Percentiles rank a stretch among this genome's conserved stretches.
Conservation (phyloP, 768 basidiomycete genomes). For the Mycena latifolia region DNA sequence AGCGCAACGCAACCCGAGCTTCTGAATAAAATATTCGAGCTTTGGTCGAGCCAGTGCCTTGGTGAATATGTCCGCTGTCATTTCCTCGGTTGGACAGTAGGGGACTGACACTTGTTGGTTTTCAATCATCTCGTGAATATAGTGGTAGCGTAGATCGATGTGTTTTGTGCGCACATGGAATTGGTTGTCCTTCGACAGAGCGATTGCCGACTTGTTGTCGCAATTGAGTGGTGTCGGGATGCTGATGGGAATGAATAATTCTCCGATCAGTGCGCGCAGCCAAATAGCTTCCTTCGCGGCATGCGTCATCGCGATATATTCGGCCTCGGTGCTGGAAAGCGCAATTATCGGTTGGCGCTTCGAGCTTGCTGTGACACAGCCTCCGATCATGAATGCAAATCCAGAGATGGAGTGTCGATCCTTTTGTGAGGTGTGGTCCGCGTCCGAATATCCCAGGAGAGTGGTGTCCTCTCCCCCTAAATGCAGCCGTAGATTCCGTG, state of each 20-base stretch:
- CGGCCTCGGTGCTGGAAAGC: conserved; percentile 5
- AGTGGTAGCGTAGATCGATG: background rate
- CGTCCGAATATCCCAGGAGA: conserved; percentile 28
- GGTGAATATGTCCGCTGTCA: too few relatives aligned
- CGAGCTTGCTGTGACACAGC: background rate
- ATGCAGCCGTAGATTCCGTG: background rate
- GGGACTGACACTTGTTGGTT: too few relatives aligned
- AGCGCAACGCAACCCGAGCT: too few relatives aligned
- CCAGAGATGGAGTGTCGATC: conserved; percentile 48
- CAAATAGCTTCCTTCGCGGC: conserved; percentile 4
- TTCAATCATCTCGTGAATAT: too few relatives aligned
- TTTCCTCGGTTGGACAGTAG: too few relatives aligned
- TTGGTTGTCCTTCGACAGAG: background rate
- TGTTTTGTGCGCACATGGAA: background rate
- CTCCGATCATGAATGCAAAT: conserved; percentile 27
- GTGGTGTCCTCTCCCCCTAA: background rate
- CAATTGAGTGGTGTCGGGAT: background rate
- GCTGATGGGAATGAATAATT: too few relatives aligned
- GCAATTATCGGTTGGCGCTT: background rate
- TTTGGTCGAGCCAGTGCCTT: too few relatives aligned
- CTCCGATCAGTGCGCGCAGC: background rate
- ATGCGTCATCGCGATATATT: background rate
- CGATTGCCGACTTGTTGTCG: background rate
- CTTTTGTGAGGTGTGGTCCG: conserved; percentile 31
- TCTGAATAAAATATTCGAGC: too few relatives aligned